Percentiles rank a stretch among this genome's conserved stretches.
Evolutionary conservation across 2,329 filamentous ascomycete species (phyloP).

Genomic region (Calonectria fujianensis): DNA sequence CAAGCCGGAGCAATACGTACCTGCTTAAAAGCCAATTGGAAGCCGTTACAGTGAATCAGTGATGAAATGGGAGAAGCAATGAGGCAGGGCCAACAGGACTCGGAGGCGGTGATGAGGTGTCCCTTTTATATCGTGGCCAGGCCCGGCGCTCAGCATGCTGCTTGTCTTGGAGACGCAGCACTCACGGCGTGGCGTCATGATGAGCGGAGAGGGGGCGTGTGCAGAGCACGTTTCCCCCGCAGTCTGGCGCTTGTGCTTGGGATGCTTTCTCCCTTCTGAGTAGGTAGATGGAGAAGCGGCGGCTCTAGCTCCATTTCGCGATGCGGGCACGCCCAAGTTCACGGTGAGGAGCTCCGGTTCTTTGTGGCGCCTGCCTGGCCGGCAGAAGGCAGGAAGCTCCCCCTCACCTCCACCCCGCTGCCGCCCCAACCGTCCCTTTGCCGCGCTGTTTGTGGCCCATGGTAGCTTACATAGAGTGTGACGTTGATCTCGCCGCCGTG

Average conservation of each 20-base stretch:
- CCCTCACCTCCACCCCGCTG: neutral
- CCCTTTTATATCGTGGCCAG: slow-evolving; percentile 23
- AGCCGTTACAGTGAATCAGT: neutral
- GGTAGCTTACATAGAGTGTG: neutral
- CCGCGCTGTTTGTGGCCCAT: neutral
- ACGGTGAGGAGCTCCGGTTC: neutral
- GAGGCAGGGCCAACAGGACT: neutral
- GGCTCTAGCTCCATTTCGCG: slow-evolving; percentile 1
- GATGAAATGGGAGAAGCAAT: neutral
- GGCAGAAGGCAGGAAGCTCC: neutral
- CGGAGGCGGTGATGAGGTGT: slow-evolving; percentile 11
- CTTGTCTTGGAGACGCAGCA: slow-evolving; percentile 10
- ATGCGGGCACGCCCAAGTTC: slow-evolving; percentile 14
- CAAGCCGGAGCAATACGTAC: neutral
- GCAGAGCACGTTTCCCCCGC: slow-evolving; percentile 17
- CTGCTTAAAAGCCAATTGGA: neutral
- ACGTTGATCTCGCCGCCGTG: neutral
- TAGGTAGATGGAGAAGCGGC: slow-evolving; percentile 21
- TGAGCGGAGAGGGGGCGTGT: slow-evolving; percentile 18
- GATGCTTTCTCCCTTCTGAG: slow-evolving; percentile 21
- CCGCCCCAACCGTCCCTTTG: neutral
- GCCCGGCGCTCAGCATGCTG: neutral
- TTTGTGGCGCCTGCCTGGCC: neutral
- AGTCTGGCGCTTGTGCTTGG: neutral
- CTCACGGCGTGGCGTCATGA: slow-evolving; percentile 21